Evolutionary conservation across 805 yeast genomes (phyloP), one percentile per base, ranked within the genome.

Genomic region (Myxozyma kluyveri): DNA sequence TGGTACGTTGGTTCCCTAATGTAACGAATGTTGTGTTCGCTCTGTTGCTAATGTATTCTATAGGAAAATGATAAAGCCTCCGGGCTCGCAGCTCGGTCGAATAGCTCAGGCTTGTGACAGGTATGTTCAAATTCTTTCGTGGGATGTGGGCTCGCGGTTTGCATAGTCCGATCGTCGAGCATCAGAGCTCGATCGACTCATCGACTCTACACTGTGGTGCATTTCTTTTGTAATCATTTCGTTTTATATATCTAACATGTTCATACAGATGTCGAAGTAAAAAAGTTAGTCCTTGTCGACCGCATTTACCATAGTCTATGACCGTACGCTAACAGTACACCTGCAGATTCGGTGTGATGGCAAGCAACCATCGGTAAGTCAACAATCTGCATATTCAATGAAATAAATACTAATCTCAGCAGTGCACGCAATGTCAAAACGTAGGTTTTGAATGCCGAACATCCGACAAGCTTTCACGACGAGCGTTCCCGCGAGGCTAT

Each of bases 101-200:
- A 86, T 86, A 2, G 90, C 96, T 0, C 96, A 88, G 65, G 96
- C 96, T 0, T 88, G 96, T 68, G 96, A 88, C 65, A 71, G 97
- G 45, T 89, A 96, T 64, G 57, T 48, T 5, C 33, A 29, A 29
- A 29, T 29, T 29, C 14, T 9, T 14, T 29, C 33, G n/a, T n/a
- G n/a, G n/a, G n/a, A n/a, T n/a, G n/a, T n/a, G n/a, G n/a, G n/a
- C n/a, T n/a, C n/a, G n/a, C n/a, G n/a, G n/a, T n/a, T n/a, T n/a
- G n/a, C n/a, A n/a, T n/a, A n/a, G n/a, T n/a, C n/a, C n/a, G n/a
- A n/a, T n/a, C n/a, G n/a, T n/a, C n/a, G n/a, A n/a, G n/a, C n/a
- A n/a, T n/a, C n/a, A n/a, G n/a, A n/a, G n/a, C n/a, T n/a, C n/a
- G n/a, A n/a, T n/a, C n/a, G n/a, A n/a, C n/a, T n/a, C n/a, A n/a